phyloP scores from a whole-genome alignment of 805 yeast genomes.

The Saturnispora saitoi region DNA sequence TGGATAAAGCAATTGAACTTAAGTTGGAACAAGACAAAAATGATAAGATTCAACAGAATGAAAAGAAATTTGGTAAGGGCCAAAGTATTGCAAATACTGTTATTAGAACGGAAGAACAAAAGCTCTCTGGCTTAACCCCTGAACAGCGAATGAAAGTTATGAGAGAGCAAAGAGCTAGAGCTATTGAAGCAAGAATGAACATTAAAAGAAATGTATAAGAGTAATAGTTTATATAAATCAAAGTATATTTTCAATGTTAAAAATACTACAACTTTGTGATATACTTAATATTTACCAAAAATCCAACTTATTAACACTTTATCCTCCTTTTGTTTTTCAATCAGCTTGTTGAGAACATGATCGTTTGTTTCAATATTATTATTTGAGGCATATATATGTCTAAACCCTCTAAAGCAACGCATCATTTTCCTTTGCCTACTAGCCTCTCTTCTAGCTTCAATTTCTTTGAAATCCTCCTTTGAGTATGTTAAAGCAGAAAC shows the following conservation, averaged over 20 bases:
- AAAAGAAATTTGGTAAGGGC: slow-evolving; percentile 29
- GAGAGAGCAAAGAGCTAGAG: slow-evolving; percentile 93
- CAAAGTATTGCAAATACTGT: slow-evolving; percentile 21
- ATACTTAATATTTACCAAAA: slow-evolving; percentile 4
- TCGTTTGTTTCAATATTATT: neutral
- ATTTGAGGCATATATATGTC: slow-evolving; percentile 48
- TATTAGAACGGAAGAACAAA: slow-evolving; percentile 30
- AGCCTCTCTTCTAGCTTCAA: slow-evolving; percentile 23
- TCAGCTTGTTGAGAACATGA: neutral
- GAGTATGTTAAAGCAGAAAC: slow-evolving; percentile 41
- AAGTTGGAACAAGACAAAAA: neutral
- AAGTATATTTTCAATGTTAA: neutral
- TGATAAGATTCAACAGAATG: neutral
- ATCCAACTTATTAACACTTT: slow-evolving; percentile 5
- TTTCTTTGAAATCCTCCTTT: slow-evolving; percentile 16
- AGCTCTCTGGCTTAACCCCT: slow-evolving; percentile 55
- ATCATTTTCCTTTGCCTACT: slow-evolving; percentile 34
- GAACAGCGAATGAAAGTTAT: slow-evolving; percentile 70
- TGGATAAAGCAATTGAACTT: neutral
- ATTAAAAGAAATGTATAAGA: slow-evolving; percentile 11
- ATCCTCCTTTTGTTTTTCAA: neutral
- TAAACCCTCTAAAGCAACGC: slow-evolving; percentile 52
- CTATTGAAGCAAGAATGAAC: slow-evolving; percentile 81
- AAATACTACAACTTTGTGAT: neutral
- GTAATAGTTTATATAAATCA: neutral